Evolutionary conservation across 2,329 filamentous ascomycete species (phyloP).

Genomic region (Paraphoma chrysanthemicola): DNA sequence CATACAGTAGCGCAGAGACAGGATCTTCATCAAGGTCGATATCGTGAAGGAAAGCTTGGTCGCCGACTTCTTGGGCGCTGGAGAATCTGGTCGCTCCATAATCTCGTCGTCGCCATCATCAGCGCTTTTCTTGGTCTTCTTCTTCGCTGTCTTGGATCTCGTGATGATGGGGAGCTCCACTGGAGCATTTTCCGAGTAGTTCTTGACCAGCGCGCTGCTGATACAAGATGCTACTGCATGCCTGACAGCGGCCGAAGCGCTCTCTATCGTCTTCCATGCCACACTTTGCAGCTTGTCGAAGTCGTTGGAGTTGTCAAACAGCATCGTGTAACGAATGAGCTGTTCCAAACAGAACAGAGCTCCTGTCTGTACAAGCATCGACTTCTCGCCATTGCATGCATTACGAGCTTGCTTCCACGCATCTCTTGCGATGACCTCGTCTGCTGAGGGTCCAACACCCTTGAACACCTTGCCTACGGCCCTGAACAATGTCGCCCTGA

Average conservation of each 20-base stretch:
- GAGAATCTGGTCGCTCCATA: constrained; percentile 71
- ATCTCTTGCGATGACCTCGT: constrained; percentile 85
- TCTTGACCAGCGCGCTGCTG: constrained; percentile 81
- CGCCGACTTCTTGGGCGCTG: constrained; percentile 75
- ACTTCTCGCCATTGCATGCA: constrained; percentile 80
- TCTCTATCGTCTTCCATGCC: constrained; percentile 88
- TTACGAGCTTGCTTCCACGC: constrained; percentile 91
- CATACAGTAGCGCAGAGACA: constrained; percentile 82
- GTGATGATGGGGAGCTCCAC: constrained; percentile 50
- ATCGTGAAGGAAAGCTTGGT: constrained; percentile 76
- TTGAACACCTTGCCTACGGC: constrained; percentile 77
- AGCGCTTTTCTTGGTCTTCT: constrained; percentile 72
- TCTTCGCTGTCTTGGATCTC: constrained; percentile 71
- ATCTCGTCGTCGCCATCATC: constrained; percentile 77
- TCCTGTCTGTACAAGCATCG: constrained; percentile 77
- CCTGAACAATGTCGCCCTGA: constrained; percentile 79
- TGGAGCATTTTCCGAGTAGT: constrained; percentile 68
- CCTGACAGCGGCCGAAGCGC: constrained; percentile 74
- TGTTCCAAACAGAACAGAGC: constrained; percentile 81
- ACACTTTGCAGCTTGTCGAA: constrained; percentile 86
- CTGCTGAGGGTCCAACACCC: constrained; percentile 78
- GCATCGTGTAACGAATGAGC: constrained; percentile 74
- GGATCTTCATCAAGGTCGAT: constrained; percentile 75
- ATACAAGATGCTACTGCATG: constrained; percentile 87
- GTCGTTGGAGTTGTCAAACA: constrained; percentile 87